Evolutionary conservation across 805 yeast species (phyloP).

Genomic region (Maudiozyma pseudohumilis): DNA sequence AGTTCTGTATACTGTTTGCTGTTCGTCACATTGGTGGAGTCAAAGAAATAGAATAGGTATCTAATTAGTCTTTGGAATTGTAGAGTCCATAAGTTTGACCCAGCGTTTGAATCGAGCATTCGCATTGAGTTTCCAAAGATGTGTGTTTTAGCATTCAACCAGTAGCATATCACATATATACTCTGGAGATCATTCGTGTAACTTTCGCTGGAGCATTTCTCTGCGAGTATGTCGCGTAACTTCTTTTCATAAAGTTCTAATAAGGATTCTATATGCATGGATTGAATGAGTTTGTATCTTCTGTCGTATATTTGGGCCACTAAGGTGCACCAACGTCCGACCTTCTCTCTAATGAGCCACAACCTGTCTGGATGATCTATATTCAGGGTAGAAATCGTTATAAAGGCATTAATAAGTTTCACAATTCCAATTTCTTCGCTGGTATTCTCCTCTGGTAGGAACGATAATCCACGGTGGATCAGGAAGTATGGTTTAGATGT

Average conservation of each 20-base stretch:
- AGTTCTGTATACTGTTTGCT: conserved; percentile 6
- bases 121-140: conserved; percentile 11
- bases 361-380: conserved; percentile 11
- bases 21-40: conserved; percentile 8
- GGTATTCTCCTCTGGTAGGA: background rate
- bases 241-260: conserved; percentile 12
- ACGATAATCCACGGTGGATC: background rate
- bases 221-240: conserved; percentile 10
- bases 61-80: conserved; percentile 21
- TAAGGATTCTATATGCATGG: conserved; percentile 6
- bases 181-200: conserved; percentile 8
- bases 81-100: conserved; percentile 17
- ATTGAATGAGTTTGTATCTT: conserved; percentile 6
- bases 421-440: conserved; percentile 11
- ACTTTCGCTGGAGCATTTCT: conserved; percentile 6
- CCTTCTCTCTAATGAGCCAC: conserved; percentile 21
- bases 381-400: conserved; percentile 12
- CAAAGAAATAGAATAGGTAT: conserved; percentile 18
- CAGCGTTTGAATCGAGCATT: conserved; percentile 13
- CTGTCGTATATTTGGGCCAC: conserved; percentile 10
- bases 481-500: conserved; percentile 16
- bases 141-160: conserved; percentile 13
- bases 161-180: conserved; percentile 17
- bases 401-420: conserved; percentile 10
- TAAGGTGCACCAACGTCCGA: conserved; percentile 20